phyloP scores from a whole-genome alignment of 2,329 filamentous ascomycete genomes.

The Colletotrichum cereale region DNA sequence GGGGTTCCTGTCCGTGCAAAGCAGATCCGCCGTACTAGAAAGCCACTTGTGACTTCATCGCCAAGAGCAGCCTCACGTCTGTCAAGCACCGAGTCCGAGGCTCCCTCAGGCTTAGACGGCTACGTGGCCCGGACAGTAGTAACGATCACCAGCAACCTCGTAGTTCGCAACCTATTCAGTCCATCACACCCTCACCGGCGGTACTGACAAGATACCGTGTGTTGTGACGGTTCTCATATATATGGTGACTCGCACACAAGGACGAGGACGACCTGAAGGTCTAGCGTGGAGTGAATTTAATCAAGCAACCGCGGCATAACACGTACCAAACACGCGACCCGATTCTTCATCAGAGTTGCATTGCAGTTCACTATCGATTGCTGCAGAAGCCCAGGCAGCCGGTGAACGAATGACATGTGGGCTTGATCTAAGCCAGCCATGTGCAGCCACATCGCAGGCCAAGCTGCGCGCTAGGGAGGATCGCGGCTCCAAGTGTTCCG shows the following conservation, averaged over 20 bases:
- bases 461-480: not conserved
- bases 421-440: not conserved
- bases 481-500: conserved; percentile 3
- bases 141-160: not conserved
- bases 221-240: not conserved
- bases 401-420: not conserved
- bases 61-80: conserved; percentile 6
- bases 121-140: not conserved
- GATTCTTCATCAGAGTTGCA: not conserved
- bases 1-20: conserved; percentile 8
- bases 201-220: not conserved
- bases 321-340: not conserved
- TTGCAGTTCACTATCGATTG: conserved; percentile 2
- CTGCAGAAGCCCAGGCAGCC: not conserved
- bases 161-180: not conserved
- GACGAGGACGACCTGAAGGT: conserved; percentile 5
- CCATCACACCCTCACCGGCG: not conserved
- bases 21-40: conserved; percentile 14
- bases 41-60: conserved; percentile 27
- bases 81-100: conserved; percentile 3
- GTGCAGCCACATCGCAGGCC: not conserved
- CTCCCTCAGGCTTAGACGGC: not conserved
- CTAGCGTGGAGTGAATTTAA: conserved; percentile 3
- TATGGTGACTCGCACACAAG: not conserved
- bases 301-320: not conserved